These are phyloP conservation scores for Pulveroboletus sp. DNA, from an alignment of 768 basidiomycete genomes.

Conservation along the genomic window DNA sequence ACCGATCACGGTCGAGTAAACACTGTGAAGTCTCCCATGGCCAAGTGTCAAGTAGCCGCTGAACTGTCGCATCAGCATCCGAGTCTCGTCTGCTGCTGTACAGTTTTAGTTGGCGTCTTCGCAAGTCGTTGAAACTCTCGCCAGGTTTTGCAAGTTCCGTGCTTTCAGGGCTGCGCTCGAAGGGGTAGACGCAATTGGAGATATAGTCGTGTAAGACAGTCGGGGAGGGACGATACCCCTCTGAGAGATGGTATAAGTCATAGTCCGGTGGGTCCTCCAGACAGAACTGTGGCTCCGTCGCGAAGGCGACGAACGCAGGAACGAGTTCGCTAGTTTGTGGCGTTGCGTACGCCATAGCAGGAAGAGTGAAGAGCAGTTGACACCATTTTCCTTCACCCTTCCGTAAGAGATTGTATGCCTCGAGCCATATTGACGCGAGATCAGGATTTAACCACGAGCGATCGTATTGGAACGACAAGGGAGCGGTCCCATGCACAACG, in stretches of 20 bases:
- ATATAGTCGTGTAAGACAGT: not conserved
- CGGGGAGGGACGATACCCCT: conserved; percentile 3
- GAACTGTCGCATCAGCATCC: not conserved
- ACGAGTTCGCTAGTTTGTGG: conserved; percentile 12
- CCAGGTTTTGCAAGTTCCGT: not conserved
- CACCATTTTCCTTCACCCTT: conserved; percentile 7
- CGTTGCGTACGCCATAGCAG: conserved; percentile 30
- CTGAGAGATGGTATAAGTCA: conserved; percentile 5
- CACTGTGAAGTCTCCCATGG: conserved; percentile 11
- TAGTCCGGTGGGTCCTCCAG: conserved; percentile 12
- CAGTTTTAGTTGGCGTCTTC: not conserved
- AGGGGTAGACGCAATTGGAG: not conserved
- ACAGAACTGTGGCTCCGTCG: conserved; percentile 11
- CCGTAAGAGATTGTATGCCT: conserved; percentile 28
- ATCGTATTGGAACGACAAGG: conserved; percentile 22
- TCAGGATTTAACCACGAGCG: conserved; percentile 26
- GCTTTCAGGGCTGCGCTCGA: conserved; percentile 10
- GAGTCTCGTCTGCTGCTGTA: not conserved
- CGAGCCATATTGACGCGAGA: conserved; percentile 25
- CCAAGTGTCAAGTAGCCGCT: conserved; percentile 11
- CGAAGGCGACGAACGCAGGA: conserved; percentile 30
- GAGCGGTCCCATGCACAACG: not conserved
- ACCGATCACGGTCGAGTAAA: not conserved
- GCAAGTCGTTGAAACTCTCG: not conserved
- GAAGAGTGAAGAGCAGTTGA: conserved; percentile 30